Evolutionary conservation across 2,329 filamentous ascomycete species (phyloP).

Genomic region (Golovinomyces cichoracearum): DNA sequence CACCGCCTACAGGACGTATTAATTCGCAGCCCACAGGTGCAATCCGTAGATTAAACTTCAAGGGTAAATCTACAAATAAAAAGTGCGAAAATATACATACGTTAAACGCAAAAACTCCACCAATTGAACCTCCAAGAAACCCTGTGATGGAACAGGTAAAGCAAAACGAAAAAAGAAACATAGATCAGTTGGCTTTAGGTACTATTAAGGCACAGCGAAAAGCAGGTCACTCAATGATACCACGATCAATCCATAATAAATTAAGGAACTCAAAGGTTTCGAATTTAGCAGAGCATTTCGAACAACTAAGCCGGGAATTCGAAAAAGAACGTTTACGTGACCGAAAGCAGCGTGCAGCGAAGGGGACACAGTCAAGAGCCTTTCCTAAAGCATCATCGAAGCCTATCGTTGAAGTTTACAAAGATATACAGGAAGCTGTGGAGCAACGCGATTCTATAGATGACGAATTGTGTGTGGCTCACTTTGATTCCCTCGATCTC

Average conservation of each 20-base stretch:
- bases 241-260: slow-evolving; percentile 50
- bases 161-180: slow-evolving; percentile 40
- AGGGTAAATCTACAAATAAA: slow-evolving; percentile 7
- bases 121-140: slow-evolving; percentile 9
- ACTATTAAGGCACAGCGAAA: slow-evolving; percentile 35
- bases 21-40: slow-evolving; percentile 15
- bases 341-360: slow-evolving; percentile 53
- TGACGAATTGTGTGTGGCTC: slow-evolving; percentile 25
- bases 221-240: slow-evolving; percentile 49
- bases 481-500: slow-evolving; percentile 15
- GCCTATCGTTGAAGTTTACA: slow-evolving; percentile 86
- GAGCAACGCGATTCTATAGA: slow-evolving; percentile 46
- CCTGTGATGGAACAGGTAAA: slow-evolving; percentile 12
- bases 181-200: slow-evolving; percentile 41
- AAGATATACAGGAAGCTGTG: slow-evolving; percentile 77
- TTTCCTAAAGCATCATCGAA: slow-evolving; percentile 83
- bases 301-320: slow-evolving; percentile 87
- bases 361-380: slow-evolving; percentile 46
- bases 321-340: slow-evolving; percentile 66
- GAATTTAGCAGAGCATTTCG: slow-evolving; percentile 81
- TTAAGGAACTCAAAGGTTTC: slow-evolving; percentile 57
- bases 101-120: slow-evolving; percentile 4
- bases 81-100: slow-evolving; percentile 6
- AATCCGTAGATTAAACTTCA: slow-evolving; percentile 10
- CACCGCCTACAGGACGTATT: slow-evolving; percentile 14